Base-by-base conservation (phyloP, 1,284 basidiomycete genomes). In the Heterobasidion occidentale region DNA sequence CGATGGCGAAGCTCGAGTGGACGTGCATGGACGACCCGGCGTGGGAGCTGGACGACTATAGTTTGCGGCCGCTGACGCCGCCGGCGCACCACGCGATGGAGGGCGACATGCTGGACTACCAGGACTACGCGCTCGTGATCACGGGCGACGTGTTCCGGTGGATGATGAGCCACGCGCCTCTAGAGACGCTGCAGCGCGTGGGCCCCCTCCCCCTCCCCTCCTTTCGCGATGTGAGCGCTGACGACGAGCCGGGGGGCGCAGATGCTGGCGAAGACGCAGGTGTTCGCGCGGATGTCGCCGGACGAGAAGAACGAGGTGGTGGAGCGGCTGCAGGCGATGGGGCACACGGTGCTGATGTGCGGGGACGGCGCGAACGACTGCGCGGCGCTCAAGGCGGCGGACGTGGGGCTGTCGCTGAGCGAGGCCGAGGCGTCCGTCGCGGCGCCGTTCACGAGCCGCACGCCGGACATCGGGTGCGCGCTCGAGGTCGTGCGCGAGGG, bases 301-400 rank as follows among this genome's bases (percentile, higher is more conserved):
- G 97, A 99, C 70, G 97, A 99, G 75, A 99, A 99, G 76, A 97
- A 98, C 65, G 97, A 99, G 69, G 84, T 99, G 17, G 92, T 99
- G 46, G 96, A 98, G 69, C 84, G 95, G 3, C 77, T 99, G 20
- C 97, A 99, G 68, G 77, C 81, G 4, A 79, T 99, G 9, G 96
- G 95, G 8, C 99, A 98, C 69, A 97, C 92, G 0, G 96, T 98
- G 11, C 81, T 97, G 7, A 98, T 99, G 88, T 99, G 97, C 67
- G 97, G 97, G 45, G 97, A 99, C 68, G 97, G 97, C 35, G 97
- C 97, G 6, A 99, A 99, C 70, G 97, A 99, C 68, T 99, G 96
- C 68, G 94, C 96, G 35, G 97, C 97, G 19, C 79, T 99, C 62
- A 99, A 99, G 73, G 95, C 97, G 6, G 97, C 97, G 11, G 97